phyloP scores from a whole-genome alignment of 495 filamentous ascomycete genomes.

The Podospora comata region DNA sequence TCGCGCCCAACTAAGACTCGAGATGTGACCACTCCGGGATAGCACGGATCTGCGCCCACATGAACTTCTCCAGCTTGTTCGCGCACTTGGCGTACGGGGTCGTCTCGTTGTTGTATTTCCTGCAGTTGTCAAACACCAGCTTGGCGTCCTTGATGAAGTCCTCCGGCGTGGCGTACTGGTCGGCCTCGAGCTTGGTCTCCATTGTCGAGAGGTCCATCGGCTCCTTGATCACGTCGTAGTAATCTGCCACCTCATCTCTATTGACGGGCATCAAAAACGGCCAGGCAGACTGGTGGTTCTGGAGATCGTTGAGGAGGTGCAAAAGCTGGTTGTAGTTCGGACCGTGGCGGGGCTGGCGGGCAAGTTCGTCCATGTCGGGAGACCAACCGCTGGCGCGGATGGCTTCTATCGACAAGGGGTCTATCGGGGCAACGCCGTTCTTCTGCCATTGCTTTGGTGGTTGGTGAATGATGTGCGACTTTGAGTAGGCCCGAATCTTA shows the following conservation, averaged over 20 bases:
- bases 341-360: conserved; percentile 93
- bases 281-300: conserved; percentile 89
- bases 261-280: conserved; percentile 94
- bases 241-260: conserved; percentile 90
- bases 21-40: conserved; percentile 93
- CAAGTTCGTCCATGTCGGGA: conserved; percentile 94
- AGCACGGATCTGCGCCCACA: conserved; percentile 89
- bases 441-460: conserved; percentile 79
- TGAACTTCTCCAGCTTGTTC: conserved; percentile 92
- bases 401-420: conserved; percentile 75
- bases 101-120: conserved; percentile 92
- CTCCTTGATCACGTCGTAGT: conserved; percentile 97
- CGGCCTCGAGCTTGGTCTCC: conserved; percentile 92
- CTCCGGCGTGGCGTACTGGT: conserved; percentile 85
- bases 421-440: conserved; percentile 59
- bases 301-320: conserved; percentile 90
- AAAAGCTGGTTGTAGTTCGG: conserved; percentile 93
- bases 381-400: conserved; percentile 93
- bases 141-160: conserved; percentile 91
- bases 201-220: conserved; percentile 97
- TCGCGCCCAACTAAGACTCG: conserved; percentile 23
- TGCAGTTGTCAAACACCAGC: conserved; percentile 92
- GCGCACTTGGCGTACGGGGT: conserved; percentile 95
- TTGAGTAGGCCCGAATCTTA: conserved; percentile 89
- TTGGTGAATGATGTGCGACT: conserved; percentile 80